phyloP scores from a whole-genome alignment of 805 yeast genomes.

The Geotrichum ghanense region DNA sequence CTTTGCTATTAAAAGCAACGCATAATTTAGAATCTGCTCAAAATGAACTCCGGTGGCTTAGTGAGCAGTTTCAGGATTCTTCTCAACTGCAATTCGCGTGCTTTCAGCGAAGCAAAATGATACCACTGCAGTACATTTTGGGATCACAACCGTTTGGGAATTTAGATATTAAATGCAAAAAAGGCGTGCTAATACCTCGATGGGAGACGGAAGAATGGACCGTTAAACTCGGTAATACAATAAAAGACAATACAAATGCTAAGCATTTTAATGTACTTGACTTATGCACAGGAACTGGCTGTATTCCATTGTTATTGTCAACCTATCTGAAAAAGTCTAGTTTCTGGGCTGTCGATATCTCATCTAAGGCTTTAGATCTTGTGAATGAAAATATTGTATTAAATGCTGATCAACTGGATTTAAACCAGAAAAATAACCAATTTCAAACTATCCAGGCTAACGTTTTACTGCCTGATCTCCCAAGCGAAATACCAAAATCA shows the following conservation, averaged over 20 bases:
- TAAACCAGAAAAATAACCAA: not conserved
- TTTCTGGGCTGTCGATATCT: conserved; percentile 46
- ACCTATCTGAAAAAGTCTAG: conserved; percentile 17
- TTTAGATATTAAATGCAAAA: conserved; percentile 45
- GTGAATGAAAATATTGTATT: conserved; percentile 9
- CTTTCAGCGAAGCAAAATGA: conserved; percentile 35
- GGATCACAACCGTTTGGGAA: conserved; percentile 81
- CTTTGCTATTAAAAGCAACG: conserved; percentile 15
- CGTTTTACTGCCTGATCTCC: not conserved
- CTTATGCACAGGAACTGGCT: conserved; percentile 83
- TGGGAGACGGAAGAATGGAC: conserved; percentile 96
- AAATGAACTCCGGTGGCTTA: conserved; percentile 57
- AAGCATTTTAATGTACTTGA: conserved; percentile 37
- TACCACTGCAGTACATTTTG: conserved; percentile 77
- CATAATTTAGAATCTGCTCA: conserved; percentile 30
- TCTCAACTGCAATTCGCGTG: conserved; percentile 43
- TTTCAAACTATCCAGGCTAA: conserved; percentile 2
- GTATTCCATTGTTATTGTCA: conserved; percentile 52
- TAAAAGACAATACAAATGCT: conserved; percentile 5
- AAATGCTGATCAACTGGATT: too few relatives aligned
- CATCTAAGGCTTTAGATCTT: conserved; percentile 35
- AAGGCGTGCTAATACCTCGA: conserved; percentile 74
- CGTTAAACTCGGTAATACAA: conserved; percentile 27
- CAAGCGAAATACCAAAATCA: not conserved
- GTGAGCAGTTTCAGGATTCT: conserved; percentile 35